Percentiles rank a stretch among this genome's conserved stretches.
Conservation (phyloP, 768 basidiomycete species). For the Suillus subaureus region DNA sequence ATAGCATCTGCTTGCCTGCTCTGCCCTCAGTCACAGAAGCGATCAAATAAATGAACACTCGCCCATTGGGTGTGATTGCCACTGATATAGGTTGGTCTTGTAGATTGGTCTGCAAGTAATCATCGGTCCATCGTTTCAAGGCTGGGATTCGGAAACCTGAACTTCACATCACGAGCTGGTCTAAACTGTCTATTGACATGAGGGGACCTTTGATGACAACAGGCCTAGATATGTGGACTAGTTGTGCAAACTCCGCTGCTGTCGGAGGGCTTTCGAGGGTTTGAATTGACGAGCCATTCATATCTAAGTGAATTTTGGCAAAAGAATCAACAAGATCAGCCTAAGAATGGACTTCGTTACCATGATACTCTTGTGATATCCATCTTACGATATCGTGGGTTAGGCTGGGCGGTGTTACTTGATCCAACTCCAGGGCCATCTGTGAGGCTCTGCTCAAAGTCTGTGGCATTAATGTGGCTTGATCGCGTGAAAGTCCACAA, state of each 20-base stretch:
- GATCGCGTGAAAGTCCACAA: not conserved
- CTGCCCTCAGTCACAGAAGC: not conserved
- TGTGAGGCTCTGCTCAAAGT: not conserved
- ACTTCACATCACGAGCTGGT: constrained; percentile 6
- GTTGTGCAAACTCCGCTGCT: constrained; percentile 66
- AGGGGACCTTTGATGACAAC: constrained; percentile 69
- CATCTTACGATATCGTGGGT: constrained; percentile 29
- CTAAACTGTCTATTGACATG: constrained; percentile 1
- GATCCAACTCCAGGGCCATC: not conserved
- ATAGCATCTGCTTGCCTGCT: constrained; percentile 78
- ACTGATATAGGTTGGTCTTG: constrained; percentile 61
- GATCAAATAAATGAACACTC: constrained; percentile 17
- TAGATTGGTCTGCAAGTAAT: constrained; percentile 61
- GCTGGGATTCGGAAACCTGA: constrained; percentile 53
- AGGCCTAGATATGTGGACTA: constrained; percentile 71
- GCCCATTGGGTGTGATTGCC: constrained; percentile 87
- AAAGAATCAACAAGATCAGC: not conserved
- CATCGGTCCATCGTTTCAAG: constrained; percentile 61
- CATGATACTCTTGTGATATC: constrained; percentile 42
- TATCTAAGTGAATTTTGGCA: constrained; percentile 38
- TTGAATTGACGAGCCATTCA: constrained; percentile 58
- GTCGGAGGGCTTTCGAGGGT: constrained; percentile 59
- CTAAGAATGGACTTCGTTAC: constrained; percentile 15
- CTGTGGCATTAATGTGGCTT: not conserved
- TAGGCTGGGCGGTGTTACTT: not conserved